phyloP scores from a whole-genome alignment of 2,329 filamentous ascomycete genomes.

The Cladosporium sp. region DNA sequence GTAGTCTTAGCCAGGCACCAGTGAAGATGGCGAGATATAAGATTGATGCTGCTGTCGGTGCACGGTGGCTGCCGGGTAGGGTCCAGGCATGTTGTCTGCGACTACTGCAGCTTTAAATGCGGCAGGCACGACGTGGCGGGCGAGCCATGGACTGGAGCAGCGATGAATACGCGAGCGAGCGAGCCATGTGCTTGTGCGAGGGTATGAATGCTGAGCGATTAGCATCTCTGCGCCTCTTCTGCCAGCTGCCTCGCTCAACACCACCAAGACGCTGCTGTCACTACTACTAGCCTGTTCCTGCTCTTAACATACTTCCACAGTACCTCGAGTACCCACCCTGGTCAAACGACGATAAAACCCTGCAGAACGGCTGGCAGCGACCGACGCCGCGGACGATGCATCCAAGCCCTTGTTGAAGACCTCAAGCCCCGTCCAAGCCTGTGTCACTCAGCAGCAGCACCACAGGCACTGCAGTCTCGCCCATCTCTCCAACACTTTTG shows the following conservation, averaged over 20 bases:
- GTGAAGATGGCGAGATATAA: slow-evolving; percentile 15
- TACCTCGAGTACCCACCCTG: too few species aligned
- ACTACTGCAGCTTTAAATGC: slow-evolving; percentile 11
- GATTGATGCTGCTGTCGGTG: neutral
- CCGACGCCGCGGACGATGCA: slow-evolving; percentile 1
- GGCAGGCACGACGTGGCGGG: slow-evolving; percentile 4
- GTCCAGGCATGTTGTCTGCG: slow-evolving; percentile 13
- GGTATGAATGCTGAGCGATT: slow-evolving; percentile 5
- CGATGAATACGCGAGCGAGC: neutral
- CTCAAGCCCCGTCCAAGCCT: neutral
- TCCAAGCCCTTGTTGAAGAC: neutral
- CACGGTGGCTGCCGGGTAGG: slow-evolving; percentile 11
- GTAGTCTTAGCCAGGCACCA: neutral
- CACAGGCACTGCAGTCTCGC: neutral
- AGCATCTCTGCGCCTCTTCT: neutral
- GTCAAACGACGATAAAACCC: neutral
- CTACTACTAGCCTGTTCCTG: neutral
- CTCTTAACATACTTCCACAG: neutral
- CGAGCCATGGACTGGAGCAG: neutral
- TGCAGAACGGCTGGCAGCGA: neutral
- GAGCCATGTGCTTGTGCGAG: neutral
- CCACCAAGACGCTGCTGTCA: neutral
- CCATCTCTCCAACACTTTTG: neutral
- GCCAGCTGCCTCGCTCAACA: neutral
- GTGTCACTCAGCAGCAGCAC: neutral